Base-by-base conservation (phyloP, 352 stramenopile species). In the Phytopythium helicoides region DNA sequence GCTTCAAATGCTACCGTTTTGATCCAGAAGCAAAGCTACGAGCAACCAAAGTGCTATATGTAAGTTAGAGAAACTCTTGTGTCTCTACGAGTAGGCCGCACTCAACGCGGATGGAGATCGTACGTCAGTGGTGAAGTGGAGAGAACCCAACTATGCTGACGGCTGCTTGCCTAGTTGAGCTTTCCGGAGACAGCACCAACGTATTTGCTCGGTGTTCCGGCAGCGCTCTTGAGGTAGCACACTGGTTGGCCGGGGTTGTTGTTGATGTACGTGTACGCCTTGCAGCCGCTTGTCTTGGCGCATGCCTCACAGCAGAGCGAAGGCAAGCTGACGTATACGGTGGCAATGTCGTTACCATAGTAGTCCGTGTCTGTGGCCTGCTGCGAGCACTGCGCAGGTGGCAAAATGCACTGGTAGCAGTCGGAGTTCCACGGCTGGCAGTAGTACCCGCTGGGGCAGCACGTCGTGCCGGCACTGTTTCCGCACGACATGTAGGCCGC, bases 251-350 rank as follows among this genome's bases (percentile, higher is more conserved):
- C 60, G 31, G 70, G 60, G 38, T 70, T 68, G 53, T 54, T 70
- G 60, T 81, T 78, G 51, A 78, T 64, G 56, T 63, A 81, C 38
- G 71, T 79, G 58, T 79, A 81, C 23, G 63, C 68, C 57, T 66
- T 58, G 53, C 71, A 81, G 19, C 71, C 62, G 0, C 39, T 26
- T 7, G 49, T 73, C 16, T 56, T 63, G 8, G 59, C 42, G 58
- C 72, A 82, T 7, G 57, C 66, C 12, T 77, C 64, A 18, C 72
- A 83, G 33, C 72, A 77, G 8, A 70, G 51, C 22, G 62, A 71
- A 21, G 62, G 62, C 9, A 66, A 52, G 21, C 52, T 65, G 44
- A 68, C 62, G 53, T 74, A 79, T 35, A 78, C 62, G 2, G 66
- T 76, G 54, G 68, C 56, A 54, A 82, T 66, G 45, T 79, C 69